These are phyloP conservation scores for Ramaria rubella DNA, from an alignment of 768 basidiomycete genomes.

Conservation along the genomic window DNA sequence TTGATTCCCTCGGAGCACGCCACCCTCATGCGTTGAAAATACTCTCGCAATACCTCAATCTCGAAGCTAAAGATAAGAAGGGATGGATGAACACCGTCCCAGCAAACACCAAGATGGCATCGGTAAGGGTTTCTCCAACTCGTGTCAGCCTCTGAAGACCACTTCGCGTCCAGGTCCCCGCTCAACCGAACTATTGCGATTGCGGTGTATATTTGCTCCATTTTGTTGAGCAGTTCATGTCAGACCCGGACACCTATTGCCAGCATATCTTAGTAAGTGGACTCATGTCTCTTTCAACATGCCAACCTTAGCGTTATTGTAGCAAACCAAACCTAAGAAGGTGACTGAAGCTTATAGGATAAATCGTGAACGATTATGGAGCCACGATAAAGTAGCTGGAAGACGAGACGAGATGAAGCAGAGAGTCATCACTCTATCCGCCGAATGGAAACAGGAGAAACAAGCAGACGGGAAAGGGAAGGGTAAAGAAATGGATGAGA, in stretches of 20 bases:
- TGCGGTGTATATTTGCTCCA: constrained; percentile 92
- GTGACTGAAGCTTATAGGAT: neutral
- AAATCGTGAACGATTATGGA: constrained; percentile 12
- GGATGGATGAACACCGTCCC: constrained; percentile 31
- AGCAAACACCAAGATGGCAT: constrained; percentile 43
- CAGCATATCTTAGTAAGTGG: constrained; percentile 38
- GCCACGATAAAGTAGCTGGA: constrained; percentile 12
- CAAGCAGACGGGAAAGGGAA: constrained; percentile 4
- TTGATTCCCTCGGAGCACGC: constrained; percentile 80
- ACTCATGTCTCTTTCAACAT: neutral
- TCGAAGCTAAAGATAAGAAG: constrained; percentile 75
- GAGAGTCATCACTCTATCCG: neutral
- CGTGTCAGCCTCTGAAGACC: neutral
- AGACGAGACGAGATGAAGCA: constrained; percentile 11
- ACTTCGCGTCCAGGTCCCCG: constrained; percentile 58
- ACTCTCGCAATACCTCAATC: constrained; percentile 58
- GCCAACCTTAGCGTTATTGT: neutral
- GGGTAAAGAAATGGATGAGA: neutral
- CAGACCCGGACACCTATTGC: constrained; percentile 46
- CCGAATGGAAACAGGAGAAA: constrained; percentile 4
- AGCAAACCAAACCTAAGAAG: constrained; percentile 8
- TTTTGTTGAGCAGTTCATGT: constrained; percentile 73
- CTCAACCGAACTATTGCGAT: constrained; percentile 84
- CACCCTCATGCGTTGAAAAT: constrained; percentile 60
- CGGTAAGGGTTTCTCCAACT: constrained; percentile 32